Percentiles rank a stretch among this genome's conserved stretches.
Evolutionary conservation across 345 rosid species (phyloP).

Genomic region (Hypericum perforatum): DNA sequence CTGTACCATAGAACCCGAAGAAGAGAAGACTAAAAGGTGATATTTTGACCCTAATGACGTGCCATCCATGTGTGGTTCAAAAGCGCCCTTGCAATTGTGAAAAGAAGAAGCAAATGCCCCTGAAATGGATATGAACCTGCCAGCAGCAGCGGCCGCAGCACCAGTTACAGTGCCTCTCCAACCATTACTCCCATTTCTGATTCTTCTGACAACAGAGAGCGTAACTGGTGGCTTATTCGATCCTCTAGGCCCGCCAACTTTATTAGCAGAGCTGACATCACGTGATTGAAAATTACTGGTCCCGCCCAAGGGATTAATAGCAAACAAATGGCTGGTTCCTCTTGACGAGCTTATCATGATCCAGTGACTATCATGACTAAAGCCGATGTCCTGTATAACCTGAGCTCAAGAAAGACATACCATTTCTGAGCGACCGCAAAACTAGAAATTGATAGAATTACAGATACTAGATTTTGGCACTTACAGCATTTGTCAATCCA

Average conservation of each 20-base stretch:
- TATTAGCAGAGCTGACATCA: constrained; percentile 15
- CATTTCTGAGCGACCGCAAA: neutral
- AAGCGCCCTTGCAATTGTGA: constrained; percentile 46
- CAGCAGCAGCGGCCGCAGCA: constrained; percentile 85
- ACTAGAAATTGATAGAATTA: neutral
- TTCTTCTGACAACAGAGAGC: constrained; percentile 69
- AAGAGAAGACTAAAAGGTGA: constrained; percentile 71
- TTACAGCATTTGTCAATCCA: constrained; percentile 92
- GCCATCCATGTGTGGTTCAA: constrained; percentile 16
- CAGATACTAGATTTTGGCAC: constrained; percentile 11
- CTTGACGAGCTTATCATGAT: constrained; percentile 86
- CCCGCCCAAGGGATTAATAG: constrained; percentile 55
- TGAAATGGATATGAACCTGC: constrained; percentile 48
- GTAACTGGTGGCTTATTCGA: constrained; percentile 29
- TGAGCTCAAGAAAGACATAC: constrained; percentile 14
- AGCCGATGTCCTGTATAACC: constrained; percentile 94
- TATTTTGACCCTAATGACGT: constrained; percentile 34
- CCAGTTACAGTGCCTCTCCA: constrained; percentile 75
- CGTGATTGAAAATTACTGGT: constrained; percentile 27
- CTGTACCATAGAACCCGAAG: constrained; percentile 77
- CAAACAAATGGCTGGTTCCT: constrained; percentile 94
- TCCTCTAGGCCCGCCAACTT: too few relatives aligned
- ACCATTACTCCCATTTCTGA: constrained; percentile 64
- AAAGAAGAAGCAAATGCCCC: constrained; percentile 71
- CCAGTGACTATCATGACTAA: constrained; percentile 78